Conservation (phyloP, 2,329 filamentous ascomycete species). For the Nemania bipapillata region DNA sequence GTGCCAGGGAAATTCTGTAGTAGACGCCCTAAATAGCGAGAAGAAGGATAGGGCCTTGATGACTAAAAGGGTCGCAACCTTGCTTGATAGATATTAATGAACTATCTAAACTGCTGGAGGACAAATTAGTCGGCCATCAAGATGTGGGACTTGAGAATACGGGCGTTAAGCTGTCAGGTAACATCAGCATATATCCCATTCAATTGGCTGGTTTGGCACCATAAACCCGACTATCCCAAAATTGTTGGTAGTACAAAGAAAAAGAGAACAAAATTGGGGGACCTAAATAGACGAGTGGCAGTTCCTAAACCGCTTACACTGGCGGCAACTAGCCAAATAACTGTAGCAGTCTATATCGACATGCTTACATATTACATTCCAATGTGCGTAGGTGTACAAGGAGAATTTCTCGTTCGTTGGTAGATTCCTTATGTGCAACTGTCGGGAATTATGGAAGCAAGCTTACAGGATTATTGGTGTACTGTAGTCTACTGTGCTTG, state of each 20-base stretch:
- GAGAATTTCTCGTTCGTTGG: not conserved
- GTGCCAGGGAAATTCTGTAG: not conserved
- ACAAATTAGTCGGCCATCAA: not conserved
- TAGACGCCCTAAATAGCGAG: constrained; percentile 8
- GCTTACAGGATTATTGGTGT: not conserved
- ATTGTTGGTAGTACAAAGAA: not conserved
- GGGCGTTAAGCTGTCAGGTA: not conserved
- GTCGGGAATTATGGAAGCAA: not conserved
- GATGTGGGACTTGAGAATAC: not conserved
- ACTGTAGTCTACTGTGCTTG: not conserved
- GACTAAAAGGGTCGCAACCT: constrained; percentile 2
- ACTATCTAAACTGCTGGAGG: not conserved
- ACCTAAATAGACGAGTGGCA: not conserved
- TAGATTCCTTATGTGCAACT: not conserved
- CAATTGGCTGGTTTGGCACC: not conserved
- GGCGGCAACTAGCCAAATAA: not conserved
- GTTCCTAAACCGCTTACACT: constrained; percentile 14
- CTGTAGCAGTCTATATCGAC: too few species aligned
- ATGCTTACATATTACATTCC: too few species aligned
- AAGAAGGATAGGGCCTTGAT: not conserved
- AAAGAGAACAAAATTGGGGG: not conserved
- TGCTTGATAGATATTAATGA: constrained; percentile 14
- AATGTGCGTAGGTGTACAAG: too few species aligned
- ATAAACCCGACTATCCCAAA: not conserved
- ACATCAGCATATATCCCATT: not conserved